Base-by-base conservation (phyloP, 257 asterid genomes). In the Fraxinus anomala region DNA sequence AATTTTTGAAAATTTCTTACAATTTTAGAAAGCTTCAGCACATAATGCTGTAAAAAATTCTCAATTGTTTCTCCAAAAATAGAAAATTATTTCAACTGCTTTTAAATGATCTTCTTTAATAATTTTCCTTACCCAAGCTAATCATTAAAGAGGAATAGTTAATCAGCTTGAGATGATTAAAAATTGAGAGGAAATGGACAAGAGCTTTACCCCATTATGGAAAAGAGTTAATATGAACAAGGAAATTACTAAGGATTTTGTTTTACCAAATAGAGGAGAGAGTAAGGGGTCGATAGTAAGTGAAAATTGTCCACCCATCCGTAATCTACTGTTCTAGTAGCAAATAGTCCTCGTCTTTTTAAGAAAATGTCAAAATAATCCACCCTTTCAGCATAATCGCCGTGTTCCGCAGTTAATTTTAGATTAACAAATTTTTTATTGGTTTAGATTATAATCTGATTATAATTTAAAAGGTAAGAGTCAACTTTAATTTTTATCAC, bases 211-310 rank as follows among this genome's bases (percentile, higher is more conserved):
- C 69, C 34, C 33, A 1, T 10, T 63, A 63, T 11, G 36, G 36
- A 26, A 63, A 26, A 63, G 36, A 26, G 19, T 59, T 59, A 63
- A 63, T 26, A 17, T 63, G 69, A 26, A 63, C 69, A 3, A 16
- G 19, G 10, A 74, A 40, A 72, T 33, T 8, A 21, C 44, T 1
- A 59, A 73, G 44, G 73, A 47, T 34, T 39, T 39, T 39, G 13
- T 39, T 39, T 39, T 40, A 73, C 88, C 86, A 81, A 86, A 88
- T 82, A 83, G 68, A 83, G 89, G 82, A 85, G 82, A 83, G 30
- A 61, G 70, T 40, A 6, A 6, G 42, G 10, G 42, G 42, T 7
- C 61, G 17, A 54, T 54, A 19, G 10, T 2, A 6, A 9, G 31
- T 6, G 28, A 59, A 51, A 17, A n/a, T 59, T 59, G 26, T 21